Conservation (phyloP, 768 basidiomycete genomes). For the Rhodotorula sphaerocarpa region DNA sequence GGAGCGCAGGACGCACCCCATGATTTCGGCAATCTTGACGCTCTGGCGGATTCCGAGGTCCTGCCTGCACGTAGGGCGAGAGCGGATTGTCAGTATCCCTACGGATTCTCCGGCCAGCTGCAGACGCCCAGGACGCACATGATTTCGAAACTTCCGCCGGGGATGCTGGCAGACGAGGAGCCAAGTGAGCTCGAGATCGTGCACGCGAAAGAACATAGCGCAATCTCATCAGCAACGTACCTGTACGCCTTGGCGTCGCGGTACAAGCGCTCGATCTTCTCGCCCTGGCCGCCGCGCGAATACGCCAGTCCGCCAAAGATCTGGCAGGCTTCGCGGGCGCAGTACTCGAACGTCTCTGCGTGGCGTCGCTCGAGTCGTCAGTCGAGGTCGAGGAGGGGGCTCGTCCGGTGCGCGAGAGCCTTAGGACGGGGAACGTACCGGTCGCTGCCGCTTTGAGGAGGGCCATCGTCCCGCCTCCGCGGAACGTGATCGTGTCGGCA, state of each 20-base stretch:
- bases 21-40: constrained; percentile 34
- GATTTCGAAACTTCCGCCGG: constrained; percentile 22
- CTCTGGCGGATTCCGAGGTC: constrained; percentile 14
- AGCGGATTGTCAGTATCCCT: neutral
- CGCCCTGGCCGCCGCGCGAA: constrained; percentile 30
- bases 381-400: neutral
- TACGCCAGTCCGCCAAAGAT: constrained; percentile 32
- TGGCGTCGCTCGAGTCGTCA: neutral
- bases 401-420: neutral
- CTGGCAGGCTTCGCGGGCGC: constrained; percentile 21
- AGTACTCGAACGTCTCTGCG: constrained; percentile 31
- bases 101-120: too few relatives aligned
- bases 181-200: neutral
- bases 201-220: neutral
- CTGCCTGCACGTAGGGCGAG: neutral
- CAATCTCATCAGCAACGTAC: neutral
- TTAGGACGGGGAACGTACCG: constrained; percentile 1
- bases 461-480: constrained; percentile 31
- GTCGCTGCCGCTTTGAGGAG: constrained; percentile 33
- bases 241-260: constrained; percentile 10
- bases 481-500: constrained; percentile 9
- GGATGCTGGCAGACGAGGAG: constrained; percentile 4
- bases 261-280: constrained; percentile 29
- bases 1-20: constrained; percentile 6
- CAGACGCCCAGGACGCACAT: neutral